A percentile compares a stretch with the other conserved stretches of the same genome.
phyloP scores from a whole-genome alignment of 1,139 yeast species.

The Pneumocystis carinii region DNA sequence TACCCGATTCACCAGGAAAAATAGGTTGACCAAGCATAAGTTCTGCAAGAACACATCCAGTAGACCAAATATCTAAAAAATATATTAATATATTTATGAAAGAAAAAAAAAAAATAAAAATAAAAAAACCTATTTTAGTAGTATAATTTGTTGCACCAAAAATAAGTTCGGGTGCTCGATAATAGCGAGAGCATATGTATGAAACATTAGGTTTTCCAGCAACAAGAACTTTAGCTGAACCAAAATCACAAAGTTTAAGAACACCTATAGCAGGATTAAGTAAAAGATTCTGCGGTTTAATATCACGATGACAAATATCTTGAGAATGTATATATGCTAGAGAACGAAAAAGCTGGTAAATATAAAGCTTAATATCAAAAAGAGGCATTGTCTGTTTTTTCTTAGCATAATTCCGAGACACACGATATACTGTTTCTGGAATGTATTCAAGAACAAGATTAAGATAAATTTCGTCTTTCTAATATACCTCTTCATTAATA shows the following conservation, averaged over 20 bases:
- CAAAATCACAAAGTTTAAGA: constrained; percentile 88
- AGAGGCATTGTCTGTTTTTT: constrained; percentile 69
- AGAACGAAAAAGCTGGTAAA: constrained; percentile 83
- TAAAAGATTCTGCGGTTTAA: constrained; percentile 85
- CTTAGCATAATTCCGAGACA: constrained; percentile 70
- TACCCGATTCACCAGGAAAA: constrained; percentile 95
- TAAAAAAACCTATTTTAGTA: constrained; percentile 48
- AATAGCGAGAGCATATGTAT: constrained; percentile 89
- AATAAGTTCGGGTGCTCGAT: constrained; percentile 85
- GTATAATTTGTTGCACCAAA: constrained; percentile 88
- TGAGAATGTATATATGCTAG: constrained; percentile 78
- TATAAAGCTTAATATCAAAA: constrained; percentile 74
- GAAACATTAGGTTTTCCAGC: constrained; percentile 90
- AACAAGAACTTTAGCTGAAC: constrained; percentile 87
- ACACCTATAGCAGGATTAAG: constrained; percentile 69
- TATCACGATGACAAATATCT: constrained; percentile 94
- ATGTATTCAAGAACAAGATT: constrained; percentile 81
- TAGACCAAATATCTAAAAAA: constrained; percentile 70
- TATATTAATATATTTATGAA: not conserved
- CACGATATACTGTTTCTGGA: constrained; percentile 88
- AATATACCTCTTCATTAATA: not conserved
- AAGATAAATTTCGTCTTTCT: constrained; percentile 56
- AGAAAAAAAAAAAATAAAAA: not conserved
- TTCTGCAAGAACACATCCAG: constrained; percentile 98
- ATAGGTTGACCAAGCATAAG: constrained; percentile 86